Evolutionary conservation across 768 basidiomycete species (phyloP).

Genomic region (Pulveroboletus sp.): DNA sequence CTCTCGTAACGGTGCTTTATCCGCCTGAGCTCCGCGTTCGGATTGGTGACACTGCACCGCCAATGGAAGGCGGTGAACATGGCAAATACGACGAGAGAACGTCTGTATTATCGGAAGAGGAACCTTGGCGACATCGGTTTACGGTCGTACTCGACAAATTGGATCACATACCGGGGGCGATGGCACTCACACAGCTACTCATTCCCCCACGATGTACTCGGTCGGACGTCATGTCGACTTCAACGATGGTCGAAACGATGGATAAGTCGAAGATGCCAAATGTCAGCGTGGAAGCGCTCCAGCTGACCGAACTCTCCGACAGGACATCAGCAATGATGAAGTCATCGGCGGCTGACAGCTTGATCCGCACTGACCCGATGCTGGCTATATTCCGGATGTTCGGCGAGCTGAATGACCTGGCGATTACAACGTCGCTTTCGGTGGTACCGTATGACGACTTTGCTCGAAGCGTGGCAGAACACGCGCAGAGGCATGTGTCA

Average conservation of each 20-base stretch:
- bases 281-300: constrained; percentile 67
- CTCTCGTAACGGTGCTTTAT: constrained; percentile 63
- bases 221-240: constrained; percentile 1
- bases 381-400: constrained; percentile 76
- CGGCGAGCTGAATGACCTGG: constrained; percentile 65
- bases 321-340: constrained; percentile 64
- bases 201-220: constrained; percentile 34
- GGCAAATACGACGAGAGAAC: constrained; percentile 9
- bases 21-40: constrained; percentile 59
- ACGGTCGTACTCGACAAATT: constrained; percentile 86
- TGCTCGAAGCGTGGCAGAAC: constrained; percentile 63
- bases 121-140: constrained; percentile 55
- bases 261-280: constrained; percentile 15
- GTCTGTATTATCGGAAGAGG: constrained; percentile 9
- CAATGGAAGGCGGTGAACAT: constrained; percentile 32
- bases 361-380: constrained; percentile 70
- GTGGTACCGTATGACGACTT: constrained; percentile 82
- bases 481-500: constrained; percentile 54
- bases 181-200: constrained; percentile 86
- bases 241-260: background rate
- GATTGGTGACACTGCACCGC: constrained; percentile 23
- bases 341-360: constrained; percentile 59
- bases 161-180: constrained; percentile 84
- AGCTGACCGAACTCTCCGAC: constrained; percentile 80
- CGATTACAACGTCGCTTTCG: constrained; percentile 60